A percentile compares a stretch with the other conserved stretches of the same genome.
phyloP scores from a whole-genome alignment of 176 grass and related monocot species.

The Triticum timopheevii region DNA sequence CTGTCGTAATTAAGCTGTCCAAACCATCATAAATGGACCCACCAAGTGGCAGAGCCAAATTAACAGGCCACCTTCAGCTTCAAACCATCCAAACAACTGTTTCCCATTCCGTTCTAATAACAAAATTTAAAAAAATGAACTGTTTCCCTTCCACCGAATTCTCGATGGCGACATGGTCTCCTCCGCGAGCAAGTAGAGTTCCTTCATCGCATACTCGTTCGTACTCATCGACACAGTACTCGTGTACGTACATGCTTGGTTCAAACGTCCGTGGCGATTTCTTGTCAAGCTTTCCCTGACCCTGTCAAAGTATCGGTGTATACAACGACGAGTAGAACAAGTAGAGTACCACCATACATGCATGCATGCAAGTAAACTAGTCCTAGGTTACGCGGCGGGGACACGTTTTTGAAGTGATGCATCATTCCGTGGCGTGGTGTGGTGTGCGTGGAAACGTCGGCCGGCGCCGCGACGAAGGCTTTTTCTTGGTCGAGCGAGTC shows the following conservation, averaged over 20 bases:
- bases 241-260: background rate
- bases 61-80: background rate
- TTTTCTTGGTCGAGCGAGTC: background rate
- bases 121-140: too few relatives aligned
- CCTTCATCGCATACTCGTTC: too few relatives aligned
- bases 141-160: background rate
- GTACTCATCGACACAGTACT: background rate
- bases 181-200: background rate
- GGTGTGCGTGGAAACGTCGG: background rate
- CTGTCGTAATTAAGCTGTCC: background rate
- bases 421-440: background rate
- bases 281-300: background rate
- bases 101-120: background rate
- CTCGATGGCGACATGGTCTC: background rate
- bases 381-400: background rate
- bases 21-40: background rate
- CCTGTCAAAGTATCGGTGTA: background rate
- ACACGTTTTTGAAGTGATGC: constrained; percentile 10
- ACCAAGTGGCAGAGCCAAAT: background rate
- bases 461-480: background rate
- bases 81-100: background rate
- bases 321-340: background rate
- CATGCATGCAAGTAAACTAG: background rate
- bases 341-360: background rate
- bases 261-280: background rate